These are phyloP conservation scores for Neofusicoccum parvum DNA, from an alignment of 2,329 filamentous ascomycete species.

Conservation along the genomic window DNA sequence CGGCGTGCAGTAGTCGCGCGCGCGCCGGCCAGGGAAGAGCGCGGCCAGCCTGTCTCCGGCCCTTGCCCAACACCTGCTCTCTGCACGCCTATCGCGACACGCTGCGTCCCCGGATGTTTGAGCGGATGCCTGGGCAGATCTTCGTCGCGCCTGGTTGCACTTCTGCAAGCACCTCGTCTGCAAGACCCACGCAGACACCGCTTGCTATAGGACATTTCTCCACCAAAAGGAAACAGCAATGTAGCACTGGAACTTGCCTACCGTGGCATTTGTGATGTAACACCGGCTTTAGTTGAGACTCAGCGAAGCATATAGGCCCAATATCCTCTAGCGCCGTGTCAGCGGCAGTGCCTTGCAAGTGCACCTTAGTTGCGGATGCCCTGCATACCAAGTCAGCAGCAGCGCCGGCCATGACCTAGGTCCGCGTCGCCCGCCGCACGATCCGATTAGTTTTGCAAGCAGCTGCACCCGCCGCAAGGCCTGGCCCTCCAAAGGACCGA, in stretches of 20 bases:
- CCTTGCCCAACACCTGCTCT: constrained; percentile 9
- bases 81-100: constrained; percentile 10
- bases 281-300: constrained; percentile 14
- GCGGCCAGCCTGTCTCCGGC: background rate
- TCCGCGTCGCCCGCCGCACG: constrained; percentile 5
- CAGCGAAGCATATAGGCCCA: constrained; percentile 18
- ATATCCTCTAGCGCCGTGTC: constrained; percentile 16
- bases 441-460: constrained; percentile 11
- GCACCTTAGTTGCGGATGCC: constrained; percentile 12
- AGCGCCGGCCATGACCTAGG: constrained; percentile 7
- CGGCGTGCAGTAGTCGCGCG: constrained; percentile 12
- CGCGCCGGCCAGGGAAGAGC: constrained; percentile 3
- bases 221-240: constrained; percentile 1
- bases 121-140: constrained; percentile 18
- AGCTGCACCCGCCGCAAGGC: background rate
- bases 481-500: background rate
- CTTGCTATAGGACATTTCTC: constrained; percentile 4
- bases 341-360: constrained; percentile 19
- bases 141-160: constrained; percentile 15
- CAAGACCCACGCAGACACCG: background rate
- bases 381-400: constrained; percentile 17
- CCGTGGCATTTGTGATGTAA: constrained; percentile 13
- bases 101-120: constrained; percentile 14
- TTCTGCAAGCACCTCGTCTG: constrained; percentile 15
- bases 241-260: constrained; percentile 13